Evolutionary conservation across 164 flowering plant species (phyloP), one percentile per base, ranked within the genome.

Genomic region (Stephania yunnanensis): DNA sequence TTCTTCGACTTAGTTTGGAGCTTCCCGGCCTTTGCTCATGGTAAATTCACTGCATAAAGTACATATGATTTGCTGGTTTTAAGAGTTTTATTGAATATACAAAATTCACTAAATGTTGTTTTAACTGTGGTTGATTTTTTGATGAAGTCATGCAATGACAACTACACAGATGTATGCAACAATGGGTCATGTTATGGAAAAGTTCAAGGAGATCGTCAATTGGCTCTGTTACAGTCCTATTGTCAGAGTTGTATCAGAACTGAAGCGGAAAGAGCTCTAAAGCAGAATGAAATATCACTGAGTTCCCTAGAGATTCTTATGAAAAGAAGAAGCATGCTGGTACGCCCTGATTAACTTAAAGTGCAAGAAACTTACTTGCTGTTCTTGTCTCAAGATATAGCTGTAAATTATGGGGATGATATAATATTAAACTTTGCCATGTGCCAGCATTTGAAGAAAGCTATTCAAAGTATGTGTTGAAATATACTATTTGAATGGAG

Each of bases 261-360:
- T 25, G 81, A 79, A 52, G 52, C n/a, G 58, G 58, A 78, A 31
- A 22, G 85, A 17, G 78, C 84, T 69, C 74, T 84, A 36, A 86
- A 79, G 79, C 82, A 74, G 70, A 69, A 80, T 30, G 72, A 74
- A 55, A 29, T 91, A 73, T 78, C 85, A 64, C 81, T 84, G 72
- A 76, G 85, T 75, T 88, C 89, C 42, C 42, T 87, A 68, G 79
- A 52, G 75, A 82, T 84, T 78, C 83, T 89, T 76, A 72, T 73
- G 46, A 76, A 69, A 12, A 87, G 82, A 79, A 85, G 85, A 52
- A 85, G 86, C 77, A 80, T 80, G 73, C 75, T 91, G 91, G 96
- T 91, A 87, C 65, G 48, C 13, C 36, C 30, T 69, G 42, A 36
- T 36, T 36, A 36, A 4, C 42, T 4, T 36, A 4, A 36, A 36